These are phyloP conservation scores for Fusarium sp. DNA, from an alignment of 2,329 filamentous ascomycete genomes.

Conservation along the genomic window DNA sequence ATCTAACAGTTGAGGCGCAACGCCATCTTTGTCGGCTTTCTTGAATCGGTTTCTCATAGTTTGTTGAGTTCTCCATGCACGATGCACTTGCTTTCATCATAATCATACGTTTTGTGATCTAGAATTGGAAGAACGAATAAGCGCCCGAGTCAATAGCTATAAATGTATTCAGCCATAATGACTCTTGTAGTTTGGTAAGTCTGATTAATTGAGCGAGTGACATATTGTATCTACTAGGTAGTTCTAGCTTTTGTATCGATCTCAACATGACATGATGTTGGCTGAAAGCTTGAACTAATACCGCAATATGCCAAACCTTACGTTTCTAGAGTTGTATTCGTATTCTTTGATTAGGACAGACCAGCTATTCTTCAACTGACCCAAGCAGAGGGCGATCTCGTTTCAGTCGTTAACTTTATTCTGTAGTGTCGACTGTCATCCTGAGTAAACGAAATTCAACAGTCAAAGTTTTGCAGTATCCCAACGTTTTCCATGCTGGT, in stretches of 20 bases:
- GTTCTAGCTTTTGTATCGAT: neutral
- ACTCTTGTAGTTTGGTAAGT: neutral
- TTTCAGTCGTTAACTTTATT: neutral
- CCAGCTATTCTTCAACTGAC: neutral
- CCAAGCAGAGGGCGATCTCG: neutral
- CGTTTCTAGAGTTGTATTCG: neutral
- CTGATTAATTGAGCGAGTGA: neutral
- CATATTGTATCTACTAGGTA: neutral
- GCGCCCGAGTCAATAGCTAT: neutral
- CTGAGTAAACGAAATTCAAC: neutral
- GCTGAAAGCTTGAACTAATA: neutral
- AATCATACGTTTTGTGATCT: conserved; percentile 12
- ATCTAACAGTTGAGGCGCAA: neutral
- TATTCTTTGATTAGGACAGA: neutral
- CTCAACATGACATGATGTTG: no score
- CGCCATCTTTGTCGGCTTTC: neutral
- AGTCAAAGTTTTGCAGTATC: neutral
- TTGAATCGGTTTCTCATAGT: neutral
- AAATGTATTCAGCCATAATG: neutral
- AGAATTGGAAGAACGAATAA: neutral
- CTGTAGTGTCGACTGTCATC: neutral
- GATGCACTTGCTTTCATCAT: conserved; percentile 1
- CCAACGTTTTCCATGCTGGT: no score
- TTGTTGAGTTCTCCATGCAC: neutral
- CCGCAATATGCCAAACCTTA: neutral